phyloP scores from a whole-genome alignment of 129 eudicot species.

The sunflower (Helianthus annuus) region DNA sequence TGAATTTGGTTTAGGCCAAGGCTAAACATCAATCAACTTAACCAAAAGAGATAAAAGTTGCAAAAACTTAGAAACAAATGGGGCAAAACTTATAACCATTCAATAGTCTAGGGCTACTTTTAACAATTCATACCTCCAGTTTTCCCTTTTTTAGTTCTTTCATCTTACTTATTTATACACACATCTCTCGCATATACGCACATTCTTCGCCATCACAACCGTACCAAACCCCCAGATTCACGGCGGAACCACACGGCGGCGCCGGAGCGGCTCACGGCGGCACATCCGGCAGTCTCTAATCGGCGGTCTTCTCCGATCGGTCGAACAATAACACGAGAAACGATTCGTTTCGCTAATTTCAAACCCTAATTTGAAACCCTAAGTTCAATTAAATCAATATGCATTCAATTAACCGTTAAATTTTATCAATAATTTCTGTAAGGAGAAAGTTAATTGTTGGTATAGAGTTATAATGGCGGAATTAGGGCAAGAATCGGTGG shows the following conservation, averaged over 20 bases:
- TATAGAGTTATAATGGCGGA: slow-evolving; percentile 55
- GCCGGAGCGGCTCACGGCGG: slow-evolving; percentile 31
- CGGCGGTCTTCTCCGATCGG: slow-evolving; percentile 28
- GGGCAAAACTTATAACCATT: too few species aligned
- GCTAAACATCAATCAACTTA: too few species aligned
- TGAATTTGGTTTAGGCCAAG: too few species aligned
- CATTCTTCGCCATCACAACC: too few species aligned
- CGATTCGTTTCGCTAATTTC: slow-evolving; percentile 16
- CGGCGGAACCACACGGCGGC: slow-evolving; percentile 38
- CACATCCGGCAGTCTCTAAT: slow-evolving; percentile 9
- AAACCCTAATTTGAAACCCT: slow-evolving; percentile 30
- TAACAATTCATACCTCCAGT: too few species aligned
- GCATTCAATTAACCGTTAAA: not conserved
- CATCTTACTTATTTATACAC: too few species aligned
- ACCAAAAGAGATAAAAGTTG: too few species aligned
- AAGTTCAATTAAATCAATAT: slow-evolving; percentile 4
- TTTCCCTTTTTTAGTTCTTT: too few species aligned
- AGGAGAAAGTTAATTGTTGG: slow-evolving; percentile 3
- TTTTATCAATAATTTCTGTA: slow-evolving; percentile 16
- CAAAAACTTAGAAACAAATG: too few species aligned
- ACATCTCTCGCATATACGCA: too few species aligned
- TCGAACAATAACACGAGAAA: not conserved
- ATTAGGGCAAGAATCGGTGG: slow-evolving; percentile 88
- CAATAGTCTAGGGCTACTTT: too few species aligned
- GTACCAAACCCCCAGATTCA: slow-evolving; percentile 23